Evolutionary conservation across 805 yeast genomes (phyloP), one percentile per base, ranked within the genome.

Genomic region (Zygoascus biomembranicola): DNA sequence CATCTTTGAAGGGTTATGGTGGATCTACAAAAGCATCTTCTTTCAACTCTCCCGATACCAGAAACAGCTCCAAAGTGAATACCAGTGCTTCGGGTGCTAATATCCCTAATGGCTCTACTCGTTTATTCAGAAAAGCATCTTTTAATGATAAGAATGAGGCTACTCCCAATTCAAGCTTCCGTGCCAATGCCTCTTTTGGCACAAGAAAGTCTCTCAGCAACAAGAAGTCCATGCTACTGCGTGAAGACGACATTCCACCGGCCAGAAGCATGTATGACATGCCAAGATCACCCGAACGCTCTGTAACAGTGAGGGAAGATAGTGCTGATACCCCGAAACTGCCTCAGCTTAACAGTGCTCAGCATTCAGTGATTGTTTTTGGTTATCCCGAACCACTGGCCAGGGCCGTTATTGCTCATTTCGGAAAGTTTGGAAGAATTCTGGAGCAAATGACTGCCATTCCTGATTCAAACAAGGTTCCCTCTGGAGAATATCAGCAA

Each of bases 361-460:
- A 35, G 13, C 39, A 46, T 20, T 86, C 96, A 0, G 85, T 92
- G 0, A 70, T 90, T 31, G 88, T 92, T 2, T 89, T 86, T 69
- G 98, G 98, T 1, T 92, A 88, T 66, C 89, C 95, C 1, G 95
- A 90, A 62, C 75, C 81, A 1, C 75, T 83, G 58, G 81, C 95
- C 8, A 77, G 76, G 32, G 76, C 76, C 37, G 79, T 92, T 1
- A 75, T 92, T 41, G 78, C 79, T 51, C 87, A 82, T 66, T 92
- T 90, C 63, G 75, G 82, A 23, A 85, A 84, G 61, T 88, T 84
- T 67, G 98, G 98, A 19, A 76, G 74, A 28, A 81, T 92, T 43
- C 66, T 88, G 53, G 97, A 90, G 59, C 84, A 86, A 62, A 83
- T 86, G 61, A 82, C 82, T 59, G 69, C 71, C 1, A 64, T 69